Base-by-base conservation (phyloP, 2,329 filamentous ascomycete species). In the Alternaria viburni region DNA sequence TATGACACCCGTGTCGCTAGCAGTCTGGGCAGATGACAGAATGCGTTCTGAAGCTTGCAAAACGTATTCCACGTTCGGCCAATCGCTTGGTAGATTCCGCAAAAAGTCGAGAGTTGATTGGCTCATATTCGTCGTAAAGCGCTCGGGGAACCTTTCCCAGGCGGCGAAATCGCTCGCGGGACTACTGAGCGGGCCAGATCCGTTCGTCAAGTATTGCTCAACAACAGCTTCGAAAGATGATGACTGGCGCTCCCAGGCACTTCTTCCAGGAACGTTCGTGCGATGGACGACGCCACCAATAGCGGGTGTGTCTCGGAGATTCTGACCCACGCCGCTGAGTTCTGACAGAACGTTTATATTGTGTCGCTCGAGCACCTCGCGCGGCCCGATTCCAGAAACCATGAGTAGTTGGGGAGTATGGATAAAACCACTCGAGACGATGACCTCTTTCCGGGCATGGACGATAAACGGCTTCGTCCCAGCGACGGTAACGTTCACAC, bases 361-460 rank as follows among this genome's bases (percentile, higher is more conserved):
- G 44, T 62, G 4, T 50, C 57, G 25, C 13, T 62, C 55, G 4
- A 62, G 55, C 7, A 15, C 32, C 21, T 46, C 49, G 26, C 60
- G 60, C 43, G 60, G 60, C 21, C 59, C 59, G 12, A 62, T 32
- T n/a, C 59, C 59, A 15, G 59, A 62, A 2, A 62, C 59, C 49
- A 59, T 62, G 30, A 62, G 59, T 8, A 62, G 43, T 15, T 62
- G 59, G 12, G 55, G 54, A 9, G 43, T 54, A 30, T 62, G 26
- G 1, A 62, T 21, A 19, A 62, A 54, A 17, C 59, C 59, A 8
- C 59, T 52, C n/a, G 55, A 59, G 19, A 62, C 55, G 30, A 62
- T 62, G 43, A 59, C 49, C 41, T 62, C 54, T 26, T 59, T 59
- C 12, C 59, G 41, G 7, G 55, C 59, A 11, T 49, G 47, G 3